Evolutionary conservation across 768 basidiomycete species (phyloP).

Genomic region (Dioszegia crocea): DNA sequence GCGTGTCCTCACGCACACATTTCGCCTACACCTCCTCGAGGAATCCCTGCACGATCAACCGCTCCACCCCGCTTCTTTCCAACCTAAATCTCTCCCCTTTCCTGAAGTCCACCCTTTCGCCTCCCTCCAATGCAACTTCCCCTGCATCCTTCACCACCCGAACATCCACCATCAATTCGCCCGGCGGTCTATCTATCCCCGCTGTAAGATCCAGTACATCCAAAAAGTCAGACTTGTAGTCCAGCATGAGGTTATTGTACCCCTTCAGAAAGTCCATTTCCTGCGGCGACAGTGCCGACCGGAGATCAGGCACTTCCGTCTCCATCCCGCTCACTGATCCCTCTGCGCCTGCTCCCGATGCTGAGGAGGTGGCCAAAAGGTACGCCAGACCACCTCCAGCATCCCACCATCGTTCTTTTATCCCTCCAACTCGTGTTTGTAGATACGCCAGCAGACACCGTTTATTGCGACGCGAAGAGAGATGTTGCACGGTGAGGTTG

Average conservation of each 20-base stretch:
- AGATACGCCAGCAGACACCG: conserved; percentile 95
- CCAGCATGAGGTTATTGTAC: conserved; percentile 75
- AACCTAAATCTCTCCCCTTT: conserved; percentile 88
- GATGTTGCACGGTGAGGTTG: conserved; percentile 76
- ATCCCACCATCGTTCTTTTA: conserved; percentile 85
- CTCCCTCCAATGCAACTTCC: conserved; percentile 83
- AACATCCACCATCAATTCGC: conserved; percentile 82
- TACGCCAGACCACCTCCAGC: conserved; percentile 75
- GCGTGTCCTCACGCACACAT: background rate
- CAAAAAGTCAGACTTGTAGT: conserved; percentile 76
- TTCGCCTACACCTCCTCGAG: conserved; percentile 67
- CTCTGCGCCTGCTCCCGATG: background rate
- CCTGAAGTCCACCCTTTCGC: conserved; percentile 72
- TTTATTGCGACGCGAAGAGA: conserved; percentile 85
- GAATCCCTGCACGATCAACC: conserved; percentile 88
- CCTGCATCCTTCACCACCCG: conserved; percentile 85
- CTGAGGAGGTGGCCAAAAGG: conserved; percentile 54
- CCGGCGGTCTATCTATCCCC: conserved; percentile 72
- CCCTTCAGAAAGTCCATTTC: conserved; percentile 73
- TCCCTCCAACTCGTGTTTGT: conserved; percentile 72
- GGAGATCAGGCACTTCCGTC: conserved; percentile 32
- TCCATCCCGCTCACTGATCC: conserved; percentile 11
- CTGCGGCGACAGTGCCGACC: conserved; percentile 45
- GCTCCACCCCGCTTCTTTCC: conserved; percentile 81
- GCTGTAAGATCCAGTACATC: conserved; percentile 78